Percentiles rank a stretch among this genome's conserved stretches.
phyloP scores from a whole-genome alignment of 2,329 filamentous ascomycete species.

The Fonsecaea monophora region DNA sequence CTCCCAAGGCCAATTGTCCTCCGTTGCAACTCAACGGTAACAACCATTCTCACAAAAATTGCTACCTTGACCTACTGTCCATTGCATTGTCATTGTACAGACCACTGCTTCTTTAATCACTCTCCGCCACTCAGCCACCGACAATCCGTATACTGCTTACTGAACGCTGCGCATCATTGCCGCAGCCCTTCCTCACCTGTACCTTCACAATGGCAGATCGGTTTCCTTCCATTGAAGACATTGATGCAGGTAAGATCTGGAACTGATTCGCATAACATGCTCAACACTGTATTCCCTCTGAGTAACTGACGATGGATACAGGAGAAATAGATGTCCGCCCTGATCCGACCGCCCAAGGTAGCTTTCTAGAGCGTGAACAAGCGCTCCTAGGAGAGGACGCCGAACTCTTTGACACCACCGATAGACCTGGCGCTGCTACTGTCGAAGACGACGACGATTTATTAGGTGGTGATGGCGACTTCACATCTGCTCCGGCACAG shows the following conservation, averaged over 20 bases:
- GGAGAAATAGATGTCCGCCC: constrained; percentile 37
- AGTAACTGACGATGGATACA: constrained; percentile 36
- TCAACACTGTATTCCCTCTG: background rate
- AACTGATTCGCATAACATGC: background rate
- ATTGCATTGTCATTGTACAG: background rate
- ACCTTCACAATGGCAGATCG: constrained; percentile 70
- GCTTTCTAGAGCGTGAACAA: constrained; percentile 92
- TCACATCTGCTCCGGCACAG: constrained; percentile 39
- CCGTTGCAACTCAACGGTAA: background rate
- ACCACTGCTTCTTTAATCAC: background rate
- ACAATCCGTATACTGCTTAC: background rate
- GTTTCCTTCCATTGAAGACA: constrained; percentile 80
- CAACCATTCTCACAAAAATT: constrained; percentile 6
- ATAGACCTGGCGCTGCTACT: constrained; percentile 61
- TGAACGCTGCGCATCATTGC: background rate
- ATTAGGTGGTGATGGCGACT: constrained; percentile 62
- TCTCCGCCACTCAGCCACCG: background rate
- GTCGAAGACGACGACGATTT: constrained; percentile 72
- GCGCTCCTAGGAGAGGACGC: constrained; percentile 91
- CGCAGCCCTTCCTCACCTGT: background rate
- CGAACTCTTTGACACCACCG: constrained; percentile 80
- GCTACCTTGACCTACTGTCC: constrained; percentile 1
- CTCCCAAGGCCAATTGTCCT: background rate
- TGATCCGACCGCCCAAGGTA: constrained; percentile 61
- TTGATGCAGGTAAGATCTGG: constrained; percentile 63